Conservation (phyloP, 176 grass and related monocot genomes). For the Avena eriantha region DNA sequence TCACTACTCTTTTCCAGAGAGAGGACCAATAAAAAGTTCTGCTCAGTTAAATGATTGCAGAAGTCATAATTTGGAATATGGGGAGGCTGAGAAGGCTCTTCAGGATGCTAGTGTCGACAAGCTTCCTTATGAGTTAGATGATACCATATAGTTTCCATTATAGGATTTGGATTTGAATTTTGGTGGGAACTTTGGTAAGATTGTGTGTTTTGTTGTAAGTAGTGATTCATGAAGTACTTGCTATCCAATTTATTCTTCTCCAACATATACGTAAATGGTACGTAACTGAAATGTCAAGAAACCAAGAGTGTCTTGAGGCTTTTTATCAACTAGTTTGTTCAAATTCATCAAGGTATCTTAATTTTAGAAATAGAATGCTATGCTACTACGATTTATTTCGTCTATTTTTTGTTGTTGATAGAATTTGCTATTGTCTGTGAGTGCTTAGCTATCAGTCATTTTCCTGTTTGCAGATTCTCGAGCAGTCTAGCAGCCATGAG, state of each 20-base stretch:
- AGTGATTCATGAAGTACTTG: constrained; percentile 29
- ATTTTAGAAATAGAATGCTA: constrained; percentile 23
- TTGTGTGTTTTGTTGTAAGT: neutral
- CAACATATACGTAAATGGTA: constrained; percentile 18
- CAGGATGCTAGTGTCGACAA: constrained; percentile 6
- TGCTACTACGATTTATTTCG: constrained; percentile 17
- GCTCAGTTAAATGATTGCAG: constrained; percentile 3
- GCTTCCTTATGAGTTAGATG: constrained; percentile 29
- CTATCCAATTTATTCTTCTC: constrained; percentile 18
- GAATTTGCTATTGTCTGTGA: neutral
- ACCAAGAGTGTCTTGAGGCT: constrained; percentile 27
- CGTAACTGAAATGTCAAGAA: constrained; percentile 17
- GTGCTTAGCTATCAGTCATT: constrained; percentile 33
- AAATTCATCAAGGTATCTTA: constrained; percentile 16
- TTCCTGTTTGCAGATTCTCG: constrained; percentile 82
- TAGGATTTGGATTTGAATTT: constrained; percentile 12
- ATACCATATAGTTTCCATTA: constrained; percentile 10
- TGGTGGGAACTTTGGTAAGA: constrained; percentile 5
- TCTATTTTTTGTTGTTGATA: neutral
- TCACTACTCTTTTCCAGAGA: constrained; percentile 29
- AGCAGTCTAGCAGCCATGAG: constrained; percentile 92
- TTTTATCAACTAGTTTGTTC: constrained; percentile 36
- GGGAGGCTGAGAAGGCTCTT: constrained; percentile 17
- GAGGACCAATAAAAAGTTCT: constrained; percentile 29
- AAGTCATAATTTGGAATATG: constrained; percentile 28